Base-by-base conservation (phyloP, 23 red algal species). In the Pyropia haitanensis region DNA sequence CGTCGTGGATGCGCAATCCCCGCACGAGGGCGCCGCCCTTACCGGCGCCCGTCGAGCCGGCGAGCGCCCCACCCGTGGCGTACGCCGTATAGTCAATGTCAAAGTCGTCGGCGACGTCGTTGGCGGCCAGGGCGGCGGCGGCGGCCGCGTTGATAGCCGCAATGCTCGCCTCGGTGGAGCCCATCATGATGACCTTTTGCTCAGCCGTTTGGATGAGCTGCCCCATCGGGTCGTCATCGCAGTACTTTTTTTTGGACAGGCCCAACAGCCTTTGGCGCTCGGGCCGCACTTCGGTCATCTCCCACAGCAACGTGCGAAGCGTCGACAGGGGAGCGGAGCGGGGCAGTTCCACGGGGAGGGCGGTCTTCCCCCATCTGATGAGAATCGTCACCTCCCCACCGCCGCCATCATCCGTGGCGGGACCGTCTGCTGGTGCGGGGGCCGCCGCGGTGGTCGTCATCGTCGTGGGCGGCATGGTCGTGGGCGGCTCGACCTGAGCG, bases 261-360 rank as follows among this genome's bases (percentile, higher is more conserved):
- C 78, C 78, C 25, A 93, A 48, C n/a, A 93, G 67, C 58, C 84
- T 93, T 63, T 93, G 88, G 30, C 88, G 69, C 54, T 79, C 79
- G n/a, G 88, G 88, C 20, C 71, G 55, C 18, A 93, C 88, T 13
- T 70, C 75, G 22, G 88, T 93, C 29, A 82, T 64, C 46, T 85
- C 48, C 58, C 67, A 93, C 34, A 93, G 60, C 10, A 56, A 18
- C 39, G 29, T 20, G 63, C 82, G 82, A 14, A 93, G 77, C 21
- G 76, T 70, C 44, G 30, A 25, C 20, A 93, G 27, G 7, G 88
- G 82, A 25, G 71, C 34, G 33, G 76, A 34, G 4, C 44, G 58
- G 10, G 72, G 34, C 20, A 88, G 53, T 31, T 88, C 83, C 29
- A 88, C 65, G 20, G 73, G 53, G 67, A 78, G 78, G 3, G 62